These are phyloP conservation scores for Penicillium desertorum DNA, from an alignment of 495 filamentous ascomycete species.

Conservation along the genomic window DNA sequence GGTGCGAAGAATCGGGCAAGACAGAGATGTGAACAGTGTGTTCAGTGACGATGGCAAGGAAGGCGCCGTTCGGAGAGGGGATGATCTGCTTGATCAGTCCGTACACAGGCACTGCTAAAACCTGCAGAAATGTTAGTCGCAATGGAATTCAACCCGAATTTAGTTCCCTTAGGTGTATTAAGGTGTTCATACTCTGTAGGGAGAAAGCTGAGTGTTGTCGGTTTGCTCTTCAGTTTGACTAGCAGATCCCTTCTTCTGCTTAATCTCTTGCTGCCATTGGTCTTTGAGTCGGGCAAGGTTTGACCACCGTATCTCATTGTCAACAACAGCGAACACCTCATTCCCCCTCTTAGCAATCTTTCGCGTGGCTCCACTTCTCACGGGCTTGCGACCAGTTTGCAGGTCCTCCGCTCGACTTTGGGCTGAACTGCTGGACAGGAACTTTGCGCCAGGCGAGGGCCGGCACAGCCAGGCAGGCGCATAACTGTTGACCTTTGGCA, in stretches of 20 bases:
- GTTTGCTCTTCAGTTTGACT: slow-evolving; percentile 10
- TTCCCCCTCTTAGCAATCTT: slow-evolving; percentile 73
- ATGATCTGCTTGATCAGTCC: slow-evolving; percentile 77
- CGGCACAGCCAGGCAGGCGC: slow-evolving; percentile 80
- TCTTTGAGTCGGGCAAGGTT: slow-evolving; percentile 74
- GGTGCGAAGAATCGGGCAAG: slow-evolving; percentile 71
- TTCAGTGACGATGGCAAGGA: slow-evolving; percentile 77
- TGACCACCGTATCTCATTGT: slow-evolving; percentile 84
- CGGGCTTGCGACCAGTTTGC: slow-evolving; percentile 37
- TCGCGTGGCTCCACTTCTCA: slow-evolving; percentile 56
- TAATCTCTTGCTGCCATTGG: slow-evolving; percentile 56
- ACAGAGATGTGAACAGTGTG: slow-evolving; percentile 81
- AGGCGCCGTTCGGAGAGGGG: slow-evolving; percentile 75
- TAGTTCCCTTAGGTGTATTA: not conserved
- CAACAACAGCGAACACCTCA: slow-evolving; percentile 79
- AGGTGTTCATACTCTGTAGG: slow-evolving; percentile 36
- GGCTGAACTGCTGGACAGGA: slow-evolving; percentile 55
- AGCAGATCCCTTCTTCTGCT: slow-evolving; percentile 33
- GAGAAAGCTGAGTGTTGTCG: slow-evolving; percentile 12
- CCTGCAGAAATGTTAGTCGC: slow-evolving; percentile 41
- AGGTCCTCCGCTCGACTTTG: slow-evolving; percentile 34
- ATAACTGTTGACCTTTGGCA: slow-evolving; percentile 79
- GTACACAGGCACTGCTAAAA: slow-evolving; percentile 67
- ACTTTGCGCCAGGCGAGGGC: slow-evolving; percentile 67
- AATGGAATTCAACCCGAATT: not conserved